Base-by-base conservation (phyloP, 768 basidiomycete genomes). In the Antrodiella citrinella region DNA sequence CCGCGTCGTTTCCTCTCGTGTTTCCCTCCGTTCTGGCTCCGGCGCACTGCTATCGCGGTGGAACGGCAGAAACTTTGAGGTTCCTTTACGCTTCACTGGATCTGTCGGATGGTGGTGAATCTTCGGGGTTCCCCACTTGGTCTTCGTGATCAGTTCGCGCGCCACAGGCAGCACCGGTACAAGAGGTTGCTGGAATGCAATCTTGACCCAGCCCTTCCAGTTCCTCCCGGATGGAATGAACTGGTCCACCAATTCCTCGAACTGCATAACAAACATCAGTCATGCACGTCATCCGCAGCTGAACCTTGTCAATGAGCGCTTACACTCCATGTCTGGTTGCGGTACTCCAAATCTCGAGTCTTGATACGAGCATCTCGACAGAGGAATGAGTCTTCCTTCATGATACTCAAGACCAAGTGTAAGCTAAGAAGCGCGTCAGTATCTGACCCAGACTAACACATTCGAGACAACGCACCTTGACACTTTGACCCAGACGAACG, bases 361-460 rank as follows among this genome's bases (percentile, higher is more conserved):
- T 80, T 78, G 62, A 93, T 87, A 25, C 77, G 78, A 9, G 85
- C 86, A 55, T 88, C 84, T 18, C 78, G 80, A 53, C 83, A 90
- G 48, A 88, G 82, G 61, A 96, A 88, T 13, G 91, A 91, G 48
- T 86, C 86, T 54, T 85, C 82, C 61, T 87, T 87, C 64, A 82
- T 78, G 55, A 89, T 83, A 59, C 86, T 91, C 47, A 92, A 62
- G 44, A 90, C 66, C 18, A 91, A 65, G 55, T 86, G 78, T 43
- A 88, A 70, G 59, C 86, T 89, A 47, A 1, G 42, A 56, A 4
- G 18, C 49, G 10, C 44, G 38, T 42, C 46, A 64, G 39, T 62
- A 38, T 51, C 2, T 52, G 54, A 24, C 55, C 42, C 26, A 35
- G 30, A n/a, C n/a, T 48, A 56, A 40, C 57, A 51, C n/a, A 55